A percentile compares a stretch with the other conserved stretches of the same genome.
Conservation (phyloP, 2,329 filamentous ascomycete genomes). For the Fusarium oxysporum region DNA sequence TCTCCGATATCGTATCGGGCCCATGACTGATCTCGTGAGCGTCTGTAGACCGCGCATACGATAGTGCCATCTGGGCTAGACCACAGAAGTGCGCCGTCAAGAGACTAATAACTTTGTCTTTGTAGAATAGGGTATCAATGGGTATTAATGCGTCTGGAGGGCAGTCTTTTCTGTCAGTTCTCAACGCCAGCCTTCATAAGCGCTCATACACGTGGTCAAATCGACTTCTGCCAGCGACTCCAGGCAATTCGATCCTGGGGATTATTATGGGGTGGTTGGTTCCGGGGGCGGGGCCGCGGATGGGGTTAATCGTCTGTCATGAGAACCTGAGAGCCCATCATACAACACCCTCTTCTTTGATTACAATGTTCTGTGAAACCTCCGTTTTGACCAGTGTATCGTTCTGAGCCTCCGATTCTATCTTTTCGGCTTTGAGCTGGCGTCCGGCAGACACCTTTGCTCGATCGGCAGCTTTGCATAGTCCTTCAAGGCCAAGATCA, state of each 20-base stretch:
- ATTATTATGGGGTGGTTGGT: conserved; percentile 38
- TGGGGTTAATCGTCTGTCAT: conserved; percentile 26
- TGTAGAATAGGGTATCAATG: conserved; percentile 26
- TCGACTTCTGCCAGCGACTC: conserved; percentile 26
- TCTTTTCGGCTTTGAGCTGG: conserved; percentile 54
- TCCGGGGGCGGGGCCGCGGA: conserved; percentile 38
- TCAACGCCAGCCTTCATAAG: conserved; percentile 10
- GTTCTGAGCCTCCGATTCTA: conserved; percentile 41
- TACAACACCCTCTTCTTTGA: conserved; percentile 47
- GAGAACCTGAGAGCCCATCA: conserved; percentile 16
- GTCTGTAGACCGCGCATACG: conserved; percentile 18
- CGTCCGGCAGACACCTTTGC: conserved; percentile 70
- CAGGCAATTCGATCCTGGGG: conserved; percentile 21
- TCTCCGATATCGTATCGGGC: conserved; percentile 48
- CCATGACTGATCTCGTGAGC: conserved; percentile 43
- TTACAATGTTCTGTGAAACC: conserved; percentile 33
- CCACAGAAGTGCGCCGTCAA: not conserved
- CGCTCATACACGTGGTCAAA: conserved; percentile 39
- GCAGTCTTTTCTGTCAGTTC: conserved; percentile 7
- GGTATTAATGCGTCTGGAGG: conserved; percentile 34
- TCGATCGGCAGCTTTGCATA: conserved; percentile 80
- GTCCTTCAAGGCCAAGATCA: conserved; percentile 77
- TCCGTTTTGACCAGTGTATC: conserved; percentile 42
- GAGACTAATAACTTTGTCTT: conserved; percentile 11
- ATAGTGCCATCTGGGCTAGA: conserved; percentile 35